Evolutionary conservation across 148 eudicot species (phyloP).

Genomic region (Spergularia marina): DNA sequence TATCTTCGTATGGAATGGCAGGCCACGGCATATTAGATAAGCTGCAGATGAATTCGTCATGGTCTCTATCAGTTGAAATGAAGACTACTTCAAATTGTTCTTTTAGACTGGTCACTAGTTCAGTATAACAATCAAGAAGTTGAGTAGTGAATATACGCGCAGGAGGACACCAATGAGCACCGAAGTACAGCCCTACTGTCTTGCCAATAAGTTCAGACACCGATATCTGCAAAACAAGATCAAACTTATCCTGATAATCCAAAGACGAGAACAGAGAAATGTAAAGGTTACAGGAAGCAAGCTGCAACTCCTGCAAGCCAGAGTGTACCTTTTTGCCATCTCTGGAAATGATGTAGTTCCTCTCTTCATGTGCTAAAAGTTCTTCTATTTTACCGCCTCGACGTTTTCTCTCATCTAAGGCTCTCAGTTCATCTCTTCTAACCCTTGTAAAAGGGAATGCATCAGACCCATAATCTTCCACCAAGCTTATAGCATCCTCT

Average conservation of each 20-base stretch:
- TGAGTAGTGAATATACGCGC: conserved; percentile 43
- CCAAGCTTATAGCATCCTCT: conserved; percentile 44
- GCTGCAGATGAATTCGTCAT: conserved; percentile 39
- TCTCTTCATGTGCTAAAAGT: conserved; percentile 41
- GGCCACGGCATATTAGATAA: conserved; percentile 55
- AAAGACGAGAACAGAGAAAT: not conserved
- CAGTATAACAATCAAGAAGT: conserved; percentile 42
- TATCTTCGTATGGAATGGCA: conserved; percentile 49
- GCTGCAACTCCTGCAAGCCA: not conserved
- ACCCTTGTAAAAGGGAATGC: conserved; percentile 51
- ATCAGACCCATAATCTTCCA: conserved; percentile 54
- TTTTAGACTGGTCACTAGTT: conserved; percentile 24
- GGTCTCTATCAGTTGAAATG: conserved; percentile 49
- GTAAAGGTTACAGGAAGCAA: not conserved
- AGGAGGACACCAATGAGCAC: conserved; percentile 67
- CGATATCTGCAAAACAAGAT: conserved; percentile 25
- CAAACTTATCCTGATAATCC: not conserved
- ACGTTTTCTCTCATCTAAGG: conserved; percentile 47
- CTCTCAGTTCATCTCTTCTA: conserved; percentile 44
- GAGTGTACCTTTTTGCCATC: conserved; percentile 37
- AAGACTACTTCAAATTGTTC: conserved; percentile 47
- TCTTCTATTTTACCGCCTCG: conserved; percentile 43
- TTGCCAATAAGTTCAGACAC: conserved; percentile 46
- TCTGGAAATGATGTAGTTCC: conserved; percentile 34
- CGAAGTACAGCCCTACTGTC: conserved; percentile 57